These are phyloP conservation scores for Trichoderma parareesei DNA, from an alignment of 495 filamentous ascomycete species.

Conservation along the genomic window DNA sequence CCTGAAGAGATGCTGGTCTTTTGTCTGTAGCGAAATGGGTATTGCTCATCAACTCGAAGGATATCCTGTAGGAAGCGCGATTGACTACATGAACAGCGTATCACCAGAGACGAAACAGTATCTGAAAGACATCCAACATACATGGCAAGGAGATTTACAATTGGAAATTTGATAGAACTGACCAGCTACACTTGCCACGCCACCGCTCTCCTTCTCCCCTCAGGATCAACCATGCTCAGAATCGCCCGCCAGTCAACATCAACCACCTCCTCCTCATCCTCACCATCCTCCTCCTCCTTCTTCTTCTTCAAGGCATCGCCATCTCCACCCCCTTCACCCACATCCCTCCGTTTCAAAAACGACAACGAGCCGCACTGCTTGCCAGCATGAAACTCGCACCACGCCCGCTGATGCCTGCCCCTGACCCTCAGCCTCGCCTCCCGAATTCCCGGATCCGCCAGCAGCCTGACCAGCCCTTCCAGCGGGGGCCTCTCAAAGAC, in stretches of 20 bases:
- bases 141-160: not conserved
- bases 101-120: too few relatives aligned
- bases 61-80: too few relatives aligned
- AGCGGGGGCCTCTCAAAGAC: not conserved
- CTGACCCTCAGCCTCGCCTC: not conserved
- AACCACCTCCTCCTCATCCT: not conserved
- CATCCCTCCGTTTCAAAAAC: not conserved
- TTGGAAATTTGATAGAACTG: not conserved
- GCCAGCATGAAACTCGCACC: constrained; percentile 9
- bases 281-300: not conserved
- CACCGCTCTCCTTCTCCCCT: constrained; percentile 2
- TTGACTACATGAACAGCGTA: too few relatives aligned
- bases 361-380: not conserved
- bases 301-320: not conserved
- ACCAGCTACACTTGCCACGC: not conserved
- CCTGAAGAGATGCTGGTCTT: too few relatives aligned
- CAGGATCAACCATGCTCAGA: not conserved
- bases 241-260: constrained; percentile 9
- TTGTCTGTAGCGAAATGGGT: too few relatives aligned
- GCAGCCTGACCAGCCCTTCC: constrained; percentile 5
- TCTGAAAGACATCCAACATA: not conserved
- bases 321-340: too few relatives aligned
- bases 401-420: not conserved
- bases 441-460: constrained; percentile 9
- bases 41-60: too few relatives aligned